Conservation (phyloP, 768 basidiomycete genomes). For the Pluteus cervinus region DNA sequence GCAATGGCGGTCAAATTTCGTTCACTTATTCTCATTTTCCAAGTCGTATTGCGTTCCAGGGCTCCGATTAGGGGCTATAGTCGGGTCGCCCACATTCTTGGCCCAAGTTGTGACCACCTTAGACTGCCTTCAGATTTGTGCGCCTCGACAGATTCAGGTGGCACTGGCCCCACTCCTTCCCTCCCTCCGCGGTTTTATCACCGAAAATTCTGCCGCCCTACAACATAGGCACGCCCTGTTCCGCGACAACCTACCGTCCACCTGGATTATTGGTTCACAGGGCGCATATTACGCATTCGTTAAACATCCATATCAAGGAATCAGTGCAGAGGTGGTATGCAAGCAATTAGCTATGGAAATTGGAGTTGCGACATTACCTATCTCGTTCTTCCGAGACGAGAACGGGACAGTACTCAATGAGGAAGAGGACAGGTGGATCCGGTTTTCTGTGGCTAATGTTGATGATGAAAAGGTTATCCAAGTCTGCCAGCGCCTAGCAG, state of each 20-base stretch:
- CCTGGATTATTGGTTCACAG: conserved; percentile 58
- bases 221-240: conserved; percentile 53
- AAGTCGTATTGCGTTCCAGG: conserved; percentile 82
- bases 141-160: conserved; percentile 67
- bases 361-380: conserved; percentile 66
- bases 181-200: conserved; percentile 46
- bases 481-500: conserved; percentile 46
- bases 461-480: conserved; percentile 49
- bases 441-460: conserved; percentile 82
- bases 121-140: conserved; percentile 77
- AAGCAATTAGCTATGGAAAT: conserved; percentile 49
- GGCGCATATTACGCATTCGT: conserved; percentile 83
- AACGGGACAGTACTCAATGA: conserved; percentile 17
- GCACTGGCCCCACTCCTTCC: conserved; percentile 56
- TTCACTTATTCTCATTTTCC: conserved; percentile 76
- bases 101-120: conserved; percentile 45
- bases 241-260: conserved; percentile 33
- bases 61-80: conserved; percentile 70
- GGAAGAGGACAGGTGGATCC: conserved; percentile 57
- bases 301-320: conserved; percentile 48
- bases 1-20: conserved; percentile 58
- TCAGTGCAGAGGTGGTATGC: conserved; percentile 48
- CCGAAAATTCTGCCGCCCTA: conserved; percentile 41
- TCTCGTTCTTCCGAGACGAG: conserved; percentile 52
- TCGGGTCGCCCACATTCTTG: conserved; percentile 52